phyloP scores from a whole-genome alignment of 2,329 filamentous ascomycete genomes.

The Epichloe gansuensis region DNA sequence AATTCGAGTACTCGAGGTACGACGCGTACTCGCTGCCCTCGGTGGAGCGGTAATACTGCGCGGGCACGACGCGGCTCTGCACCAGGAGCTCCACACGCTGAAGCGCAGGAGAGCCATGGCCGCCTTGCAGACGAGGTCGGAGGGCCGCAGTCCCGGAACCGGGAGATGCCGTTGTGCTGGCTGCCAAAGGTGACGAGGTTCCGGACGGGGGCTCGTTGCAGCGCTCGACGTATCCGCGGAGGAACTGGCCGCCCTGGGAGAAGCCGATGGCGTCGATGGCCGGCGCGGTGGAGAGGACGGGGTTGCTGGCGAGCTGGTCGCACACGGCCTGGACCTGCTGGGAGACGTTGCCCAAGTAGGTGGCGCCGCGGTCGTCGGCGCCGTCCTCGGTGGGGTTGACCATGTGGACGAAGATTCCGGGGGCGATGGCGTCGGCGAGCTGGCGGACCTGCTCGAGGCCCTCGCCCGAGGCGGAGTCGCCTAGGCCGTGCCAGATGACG shows the following conservation, averaged over 20 bases:
- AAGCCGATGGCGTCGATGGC: conserved; percentile 88
- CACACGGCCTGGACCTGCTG: conserved; percentile 68
- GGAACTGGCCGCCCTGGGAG: conserved; percentile 89
- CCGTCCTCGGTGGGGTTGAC: conserved; percentile 25
- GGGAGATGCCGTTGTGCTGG: conserved; percentile 83
- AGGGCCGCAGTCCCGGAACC: conserved; percentile 62
- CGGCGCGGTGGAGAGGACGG: conserved; percentile 68
- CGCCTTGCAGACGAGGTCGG: conserved; percentile 70
- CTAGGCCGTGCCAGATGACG: conserved; percentile 83
- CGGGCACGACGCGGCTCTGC: conserved; percentile 72
- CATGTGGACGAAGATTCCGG: conserved; percentile 43
- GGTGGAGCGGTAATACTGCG: conserved; percentile 83
- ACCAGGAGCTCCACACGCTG: conserved; percentile 70
- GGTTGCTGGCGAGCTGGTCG: conserved; percentile 59
- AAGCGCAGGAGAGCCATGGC: conserved; percentile 66
- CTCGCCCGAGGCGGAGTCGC: conserved; percentile 63
- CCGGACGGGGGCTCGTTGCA: conserved; percentile 71
- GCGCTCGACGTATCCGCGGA: conserved; percentile 80
- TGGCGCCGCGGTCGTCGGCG: conserved; percentile 62
- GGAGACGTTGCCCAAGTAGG: conserved; percentile 85
- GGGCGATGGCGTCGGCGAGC: conserved; percentile 68
- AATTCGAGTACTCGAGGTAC: conserved; percentile 75
- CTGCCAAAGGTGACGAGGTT: conserved; percentile 80
- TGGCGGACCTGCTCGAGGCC: conserved; percentile 66
- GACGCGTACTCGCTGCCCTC: conserved; percentile 45